Conservation (phyloP, 305 asterid species). For the Fraxinus nigra region DNA sequence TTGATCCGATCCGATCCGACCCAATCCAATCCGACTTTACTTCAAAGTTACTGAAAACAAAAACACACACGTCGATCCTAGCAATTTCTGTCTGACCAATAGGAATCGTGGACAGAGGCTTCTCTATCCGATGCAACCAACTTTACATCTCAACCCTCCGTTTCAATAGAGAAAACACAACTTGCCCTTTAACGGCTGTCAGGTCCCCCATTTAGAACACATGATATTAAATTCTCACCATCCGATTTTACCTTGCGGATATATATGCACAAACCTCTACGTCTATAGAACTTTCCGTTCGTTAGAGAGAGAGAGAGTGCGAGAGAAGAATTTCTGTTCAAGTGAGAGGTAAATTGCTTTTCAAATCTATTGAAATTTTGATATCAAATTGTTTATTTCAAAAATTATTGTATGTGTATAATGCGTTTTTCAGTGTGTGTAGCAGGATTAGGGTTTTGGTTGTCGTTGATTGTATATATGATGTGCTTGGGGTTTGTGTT, state of each 20-base stretch:
- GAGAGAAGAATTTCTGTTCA: conserved; percentile 2
- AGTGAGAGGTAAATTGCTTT: conserved; percentile 20
- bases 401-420: not conserved
- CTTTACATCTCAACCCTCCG: conserved; percentile 36
- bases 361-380: not conserved
- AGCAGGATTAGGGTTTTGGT: not conserved
- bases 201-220: conserved; percentile 32
- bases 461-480: not conserved
- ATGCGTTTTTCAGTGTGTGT: not conserved
- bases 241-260: conserved; percentile 29
- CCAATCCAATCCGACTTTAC: too few relatives aligned
- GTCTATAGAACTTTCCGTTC: not conserved
- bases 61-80: not conserved
- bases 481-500: not conserved
- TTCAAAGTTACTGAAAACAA: not conserved
- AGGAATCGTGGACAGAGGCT: not conserved
- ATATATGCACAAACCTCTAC: not conserved
- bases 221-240: conserved; percentile 34
- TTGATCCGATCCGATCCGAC: too few relatives aligned
- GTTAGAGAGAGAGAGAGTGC: conserved; percentile 7
- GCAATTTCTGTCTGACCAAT: conserved; percentile 25
- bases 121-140: conserved; percentile 31
- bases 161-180: conserved; percentile 45
- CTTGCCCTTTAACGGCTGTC: conserved; percentile 28
- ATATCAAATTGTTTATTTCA: not conserved